Percentiles rank a stretch among this genome's conserved stretches.
Evolutionary conservation across 148 eudicot species (phyloP).

Genomic region (Dianthus caryophyllus): DNA sequence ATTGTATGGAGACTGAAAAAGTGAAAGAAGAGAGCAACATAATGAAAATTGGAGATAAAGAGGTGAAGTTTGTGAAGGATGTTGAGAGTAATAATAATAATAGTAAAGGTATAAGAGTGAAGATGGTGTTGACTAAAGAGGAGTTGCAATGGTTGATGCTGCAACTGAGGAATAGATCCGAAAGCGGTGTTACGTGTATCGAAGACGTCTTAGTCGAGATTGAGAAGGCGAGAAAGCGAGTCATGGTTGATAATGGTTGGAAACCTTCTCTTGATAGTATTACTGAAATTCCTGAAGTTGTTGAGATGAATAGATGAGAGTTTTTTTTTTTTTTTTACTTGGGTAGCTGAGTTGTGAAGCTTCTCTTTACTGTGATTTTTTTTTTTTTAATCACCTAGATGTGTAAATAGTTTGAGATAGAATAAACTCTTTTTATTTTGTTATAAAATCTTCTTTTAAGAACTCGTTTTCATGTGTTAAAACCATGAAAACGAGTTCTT

Average conservation of each 20-base stretch:
- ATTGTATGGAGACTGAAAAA: slow-evolving; percentile 38
- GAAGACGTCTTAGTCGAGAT: slow-evolving; percentile 60
- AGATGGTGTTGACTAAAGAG: slow-evolving; percentile 70
- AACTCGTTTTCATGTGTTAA: no score
- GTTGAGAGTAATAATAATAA: slow-evolving; percentile 11
- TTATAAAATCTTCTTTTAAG: no score
- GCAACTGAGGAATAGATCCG: slow-evolving; percentile 29
- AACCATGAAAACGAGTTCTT: no score
- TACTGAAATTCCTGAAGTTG: slow-evolving; percentile 48
- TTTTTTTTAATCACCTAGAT: no score
- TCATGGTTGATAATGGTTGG: slow-evolving; percentile 30
- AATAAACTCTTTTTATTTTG: no score
- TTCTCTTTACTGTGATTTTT: no score
- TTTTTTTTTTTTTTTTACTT: neutral
- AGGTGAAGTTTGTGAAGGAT: slow-evolving; percentile 19
- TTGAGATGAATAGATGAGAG: slow-evolving; percentile 33
- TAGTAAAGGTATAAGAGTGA: slow-evolving; percentile 40
- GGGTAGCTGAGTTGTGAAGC: neutral
- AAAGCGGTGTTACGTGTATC: slow-evolving; percentile 21
- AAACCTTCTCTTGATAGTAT: slow-evolving; percentile 68
- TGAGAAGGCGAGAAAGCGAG: slow-evolving; percentile 31
- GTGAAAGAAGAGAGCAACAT: slow-evolving; percentile 11
- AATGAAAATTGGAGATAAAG: slow-evolving; percentile 14
- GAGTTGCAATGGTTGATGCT: slow-evolving; percentile 58
- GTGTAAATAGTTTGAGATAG: no score